These are phyloP conservation scores for Nicotiana otophora DNA, from an alignment of 257 asterid genomes.

Conservation along the genomic window DNA sequence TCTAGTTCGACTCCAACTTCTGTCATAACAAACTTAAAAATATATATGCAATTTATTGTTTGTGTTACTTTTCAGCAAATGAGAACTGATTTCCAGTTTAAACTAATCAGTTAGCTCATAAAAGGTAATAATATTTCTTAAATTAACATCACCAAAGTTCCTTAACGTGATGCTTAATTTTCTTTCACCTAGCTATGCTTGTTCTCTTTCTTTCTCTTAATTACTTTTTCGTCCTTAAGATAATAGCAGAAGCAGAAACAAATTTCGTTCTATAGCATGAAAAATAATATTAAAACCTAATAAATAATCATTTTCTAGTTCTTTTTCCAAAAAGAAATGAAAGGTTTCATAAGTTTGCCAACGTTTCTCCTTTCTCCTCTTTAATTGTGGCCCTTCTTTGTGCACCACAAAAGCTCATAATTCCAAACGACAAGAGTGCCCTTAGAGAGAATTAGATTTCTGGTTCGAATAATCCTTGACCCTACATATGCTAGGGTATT, in stretches of 20 bases:
- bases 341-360: neutral
- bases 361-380: neutral
- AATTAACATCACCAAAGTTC: no score
- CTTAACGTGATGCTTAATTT: no score
- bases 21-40: neutral
- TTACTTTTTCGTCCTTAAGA: no score
- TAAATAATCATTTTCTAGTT: neutral
- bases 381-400: neutral
- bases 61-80: neutral
- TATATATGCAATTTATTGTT: no score
- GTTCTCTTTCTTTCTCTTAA: no score
- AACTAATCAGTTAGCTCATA: neutral
- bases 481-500: neutral
- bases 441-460: neutral
- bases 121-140: neutral
- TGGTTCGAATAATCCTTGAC: neutral
- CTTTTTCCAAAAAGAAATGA: neutral
- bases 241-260: no score
- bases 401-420: neutral
- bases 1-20: neutral
- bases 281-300: neutral
- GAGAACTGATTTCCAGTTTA: neutral
- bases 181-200: neutral
- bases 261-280: neutral
- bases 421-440: neutral